Base-by-base conservation (phyloP, 805 yeast species). In the Candida boidinii region DNA sequence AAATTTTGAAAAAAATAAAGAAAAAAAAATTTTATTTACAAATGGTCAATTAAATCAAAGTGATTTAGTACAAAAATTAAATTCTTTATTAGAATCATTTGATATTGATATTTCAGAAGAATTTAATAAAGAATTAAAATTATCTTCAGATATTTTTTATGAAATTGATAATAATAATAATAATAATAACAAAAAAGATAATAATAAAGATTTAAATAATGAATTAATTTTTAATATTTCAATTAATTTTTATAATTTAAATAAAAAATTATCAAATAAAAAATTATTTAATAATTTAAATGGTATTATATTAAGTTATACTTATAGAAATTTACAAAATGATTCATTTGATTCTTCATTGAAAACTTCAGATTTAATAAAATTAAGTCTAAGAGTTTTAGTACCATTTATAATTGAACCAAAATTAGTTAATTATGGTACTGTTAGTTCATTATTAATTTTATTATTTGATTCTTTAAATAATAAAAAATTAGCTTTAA, bases 381-480 rank as follows among this genome's bases (percentile, higher is more conserved):
- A 65, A 26, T 37, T 67, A 18, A 64, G 62, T 29, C 41, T 73
- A 7, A 56, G 66, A 34, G 49, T 56, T 23, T 45, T 60, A 10
- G 51, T 75, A 5, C 75, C 76, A 5, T 53, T 43, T 17, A 42
- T 52, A 22, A 33, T 58, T 14, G 38, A 46, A 18, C 43, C 52
- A 4, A 33, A 42, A 16, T 30, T 48, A 3, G 31, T 34, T 10
- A 39, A 51, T 26, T 16, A 30, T 17, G 30, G 45, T 5, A 26
- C 43, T 3, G 39, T 52, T 11, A 26, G 43, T 1, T 37, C 46
- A 26, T 25, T 45, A 14, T 36, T 53, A 50, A 24, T 45, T 7
- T 17, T 48, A 24, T 31, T 45, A 6, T 29, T 48, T 35, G 34
- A 38, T 11, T 30, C 41, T 3, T 26, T 51, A 12, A 46, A 48